Base-by-base conservation (phyloP, 23 red algal species). In the Cyanidium caldarium region DNA sequence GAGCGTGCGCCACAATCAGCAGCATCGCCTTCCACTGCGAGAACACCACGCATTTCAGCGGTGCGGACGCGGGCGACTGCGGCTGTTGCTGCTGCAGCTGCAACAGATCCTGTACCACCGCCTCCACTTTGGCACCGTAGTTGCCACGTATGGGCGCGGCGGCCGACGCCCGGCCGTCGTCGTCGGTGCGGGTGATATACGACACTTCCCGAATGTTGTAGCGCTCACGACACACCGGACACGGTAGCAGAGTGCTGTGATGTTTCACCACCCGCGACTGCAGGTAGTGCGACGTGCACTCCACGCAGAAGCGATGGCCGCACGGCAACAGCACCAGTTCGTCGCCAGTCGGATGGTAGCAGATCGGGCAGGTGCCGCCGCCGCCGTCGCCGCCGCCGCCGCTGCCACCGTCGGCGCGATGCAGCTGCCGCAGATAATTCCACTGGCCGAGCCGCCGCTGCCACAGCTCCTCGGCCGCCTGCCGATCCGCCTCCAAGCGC, bases 21-120 rank as follows among this genome's bases (percentile, higher is more conserved):
- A 95, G 72, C 20, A 95, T 71, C 20, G 65, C 83, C 2, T 31
- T 33, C 89, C 89, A 95, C 72, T 83, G 72, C 2, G 89, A 95
- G 68, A 95, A 95, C 15, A 95, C 68, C 17, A 95, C 51, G 51
- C 51, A 61, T 61, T 28, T 16, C 19, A 28, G 51, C 7, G 10
- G 19, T 28, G 23, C 23, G 7, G 19, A 16, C 10, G 51, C 51
- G 21, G 21, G n/a, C 23, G 19, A 28, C 31, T 28, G 19, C 5
- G 51, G 19, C 23, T 16, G n/a, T 10, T 21, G 31, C 21, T 61
- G n/a, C 21, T 61, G 51, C 10, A 61, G 7, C 3, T 28, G 21
- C 51, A 61, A 28, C 51, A 61, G 51, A 28, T 61, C 51, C 7
- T 28, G 51, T 28, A 61, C 51, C n/a, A 61, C 51, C 31, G 51